Percentiles rank a stretch among this genome's conserved stretches.
Conservation (phyloP, 345 rosid species). For the Salix arbutifolia region DNA sequence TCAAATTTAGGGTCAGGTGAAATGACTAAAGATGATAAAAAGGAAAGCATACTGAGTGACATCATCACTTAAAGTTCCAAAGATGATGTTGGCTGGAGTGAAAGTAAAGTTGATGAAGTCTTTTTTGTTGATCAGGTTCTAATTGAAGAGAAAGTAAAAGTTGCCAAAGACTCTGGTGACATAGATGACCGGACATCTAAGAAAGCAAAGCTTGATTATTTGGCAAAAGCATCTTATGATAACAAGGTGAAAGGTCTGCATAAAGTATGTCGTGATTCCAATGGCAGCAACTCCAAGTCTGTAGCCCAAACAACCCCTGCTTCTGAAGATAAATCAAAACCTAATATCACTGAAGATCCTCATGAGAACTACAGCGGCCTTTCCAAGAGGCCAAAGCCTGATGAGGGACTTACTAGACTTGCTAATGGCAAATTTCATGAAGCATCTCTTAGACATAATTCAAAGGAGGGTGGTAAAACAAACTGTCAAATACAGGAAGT, state of each 20-base stretch:
- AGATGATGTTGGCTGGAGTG: constrained; percentile 17
- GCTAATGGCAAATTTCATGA: constrained; percentile 28
- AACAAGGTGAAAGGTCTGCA: constrained; percentile 25
- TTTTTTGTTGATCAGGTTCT: constrained; percentile 7
- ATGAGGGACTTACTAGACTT: constrained; percentile 29
- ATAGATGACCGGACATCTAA: constrained; percentile 43
- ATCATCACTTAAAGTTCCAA: constrained; percentile 12
- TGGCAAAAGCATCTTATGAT: constrained; percentile 21
- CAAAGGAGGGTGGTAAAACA: constrained; percentile 24
- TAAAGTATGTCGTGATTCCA: constrained; percentile 20
- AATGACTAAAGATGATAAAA: neutral
- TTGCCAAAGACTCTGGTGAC: constrained; percentile 25
- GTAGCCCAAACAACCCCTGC: neutral
- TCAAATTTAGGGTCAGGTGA: neutral
- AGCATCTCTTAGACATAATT: constrained; percentile 13
- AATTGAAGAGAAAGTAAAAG: constrained; percentile 32
- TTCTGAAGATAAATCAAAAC: constrained; percentile 22
- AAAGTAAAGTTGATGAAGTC: constrained; percentile 20
- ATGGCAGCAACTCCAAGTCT: constrained; percentile 17
- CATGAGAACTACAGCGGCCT: constrained; percentile 20
- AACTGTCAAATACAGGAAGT: constrained; percentile 36
- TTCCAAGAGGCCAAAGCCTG: constrained; percentile 30
- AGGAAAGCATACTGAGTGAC: neutral
- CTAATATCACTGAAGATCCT: constrained; percentile 14
- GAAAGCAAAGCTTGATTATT: constrained; percentile 44